Conservation (phyloP, 345 rosid genomes). For the Eucalyptus brandiana region DNA sequence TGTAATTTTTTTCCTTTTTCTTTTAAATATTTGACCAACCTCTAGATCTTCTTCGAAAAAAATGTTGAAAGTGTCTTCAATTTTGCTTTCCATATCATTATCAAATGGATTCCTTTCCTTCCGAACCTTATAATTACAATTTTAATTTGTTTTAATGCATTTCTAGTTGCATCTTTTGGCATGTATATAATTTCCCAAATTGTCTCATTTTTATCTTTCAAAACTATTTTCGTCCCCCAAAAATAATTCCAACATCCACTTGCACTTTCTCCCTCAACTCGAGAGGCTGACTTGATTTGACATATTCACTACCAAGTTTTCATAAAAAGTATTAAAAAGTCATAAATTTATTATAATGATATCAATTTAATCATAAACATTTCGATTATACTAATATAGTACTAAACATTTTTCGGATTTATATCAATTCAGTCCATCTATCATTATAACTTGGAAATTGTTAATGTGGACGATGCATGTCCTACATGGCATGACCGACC, state of each 20-base stretch:
- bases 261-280: background rate
- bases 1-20: accelerated
- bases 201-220: background rate
- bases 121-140: background rate
- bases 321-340: accelerated
- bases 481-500: accelerated
- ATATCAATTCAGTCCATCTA: accelerated
- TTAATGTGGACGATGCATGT: accelerated
- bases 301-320: accelerated
- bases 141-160: background rate
- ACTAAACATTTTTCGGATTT: accelerated
- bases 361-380: accelerated
- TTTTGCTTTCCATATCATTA: too few relatives aligned
- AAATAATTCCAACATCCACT: accelerated
- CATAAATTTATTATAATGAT: accelerated
- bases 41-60: too few relatives aligned
- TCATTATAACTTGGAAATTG: accelerated
- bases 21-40: too few relatives aligned
- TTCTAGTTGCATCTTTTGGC: background rate
- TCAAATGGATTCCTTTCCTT: background rate
- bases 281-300: background rate
- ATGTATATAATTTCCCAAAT: background rate
- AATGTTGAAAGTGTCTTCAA: too few relatives aligned
- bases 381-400: background rate
- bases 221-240: background rate